These are phyloP conservation scores for Pleurotus tuoliensis DNA, from an alignment of 768 basidiomycete genomes.

Conservation along the genomic window DNA sequence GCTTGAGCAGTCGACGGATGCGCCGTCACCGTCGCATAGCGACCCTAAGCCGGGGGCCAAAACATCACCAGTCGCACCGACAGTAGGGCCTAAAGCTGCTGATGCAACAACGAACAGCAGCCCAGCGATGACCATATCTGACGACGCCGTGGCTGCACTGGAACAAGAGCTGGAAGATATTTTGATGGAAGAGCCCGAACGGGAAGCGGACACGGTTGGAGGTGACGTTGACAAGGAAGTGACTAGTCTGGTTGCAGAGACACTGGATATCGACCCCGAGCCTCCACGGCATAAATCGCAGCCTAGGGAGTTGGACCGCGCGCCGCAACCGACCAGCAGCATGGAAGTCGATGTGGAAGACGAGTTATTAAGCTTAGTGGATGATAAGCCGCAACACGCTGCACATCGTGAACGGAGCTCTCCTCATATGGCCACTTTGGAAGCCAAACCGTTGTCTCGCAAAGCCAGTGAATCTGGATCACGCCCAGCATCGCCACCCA, in stretches of 20 bases:
- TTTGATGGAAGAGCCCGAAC: constrained; percentile 16
- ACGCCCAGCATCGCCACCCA: constrained; percentile 12
- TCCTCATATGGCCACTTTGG: constrained; percentile 9
- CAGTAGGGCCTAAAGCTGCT: constrained; percentile 12
- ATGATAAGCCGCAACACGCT: constrained; percentile 31
- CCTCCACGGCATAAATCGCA: background rate
- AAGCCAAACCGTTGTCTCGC: constrained; percentile 7
- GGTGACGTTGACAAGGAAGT: constrained; percentile 40
- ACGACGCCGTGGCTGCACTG: constrained; percentile 34
- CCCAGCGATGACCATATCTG: constrained; percentile 9
- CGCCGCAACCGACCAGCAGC: background rate
- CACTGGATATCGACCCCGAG: constrained; percentile 27
- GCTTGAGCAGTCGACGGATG: constrained; percentile 46
- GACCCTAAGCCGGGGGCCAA: constrained; percentile 8
- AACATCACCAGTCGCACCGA: constrained; percentile 19
- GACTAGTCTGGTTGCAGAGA: constrained; percentile 40
- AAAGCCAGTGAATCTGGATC: background rate
- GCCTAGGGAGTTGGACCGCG: background rate
- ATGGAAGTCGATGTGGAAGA: constrained; percentile 51
- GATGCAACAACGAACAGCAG: constrained; percentile 5
- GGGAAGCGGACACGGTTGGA: constrained; percentile 12
- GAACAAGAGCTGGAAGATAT: constrained; percentile 45
- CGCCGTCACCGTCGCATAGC: constrained; percentile 17
- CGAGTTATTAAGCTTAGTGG: constrained; percentile 67
- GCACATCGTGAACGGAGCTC: constrained; percentile 11